Evolutionary conservation across 305 asterid species (phyloP).

Genomic region (Rubia balearica): DNA sequence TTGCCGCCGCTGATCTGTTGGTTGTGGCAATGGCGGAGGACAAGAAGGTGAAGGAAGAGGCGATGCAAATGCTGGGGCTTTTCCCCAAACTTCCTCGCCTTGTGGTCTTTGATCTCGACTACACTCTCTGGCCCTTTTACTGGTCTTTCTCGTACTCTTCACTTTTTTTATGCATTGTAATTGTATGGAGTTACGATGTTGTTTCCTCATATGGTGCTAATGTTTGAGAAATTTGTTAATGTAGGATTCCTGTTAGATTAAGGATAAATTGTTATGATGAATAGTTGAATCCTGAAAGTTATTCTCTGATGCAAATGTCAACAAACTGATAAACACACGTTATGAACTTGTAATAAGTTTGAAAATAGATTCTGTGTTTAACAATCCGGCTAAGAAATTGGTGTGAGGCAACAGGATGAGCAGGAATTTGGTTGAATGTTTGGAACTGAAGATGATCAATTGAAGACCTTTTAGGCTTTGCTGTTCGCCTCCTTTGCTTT

Average conservation of each 20-base stretch:
- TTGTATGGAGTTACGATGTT: neutral
- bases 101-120: slow-evolving; percentile 84
- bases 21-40: slow-evolving; percentile 16
- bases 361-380: neutral
- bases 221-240: no score
- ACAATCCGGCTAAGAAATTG: neutral
- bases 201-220: neutral
- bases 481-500: neutral
- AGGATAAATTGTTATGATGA: neutral
- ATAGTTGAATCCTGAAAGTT: neutral
- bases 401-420: neutral
- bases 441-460: neutral
- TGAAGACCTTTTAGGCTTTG: neutral
- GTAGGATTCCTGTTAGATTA: neutral
- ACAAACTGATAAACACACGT: no score
- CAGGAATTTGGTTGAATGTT: slow-evolving; percentile 1
- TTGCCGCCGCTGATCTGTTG: neutral
- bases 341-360: neutral
- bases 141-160: slow-evolving; percentile 12
- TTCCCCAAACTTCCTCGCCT: slow-evolving; percentile 34
- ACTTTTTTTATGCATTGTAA: neutral
- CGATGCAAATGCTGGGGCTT: slow-evolving; percentile 19
- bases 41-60: slow-evolving; percentile 30
- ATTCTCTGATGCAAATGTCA: neutral
- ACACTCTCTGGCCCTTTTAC: slow-evolving; percentile 71